Evolutionary conservation across 108 stramenopile genomes (phyloP).

Genomic region (Cylindrotheca fusiformis): DNA sequence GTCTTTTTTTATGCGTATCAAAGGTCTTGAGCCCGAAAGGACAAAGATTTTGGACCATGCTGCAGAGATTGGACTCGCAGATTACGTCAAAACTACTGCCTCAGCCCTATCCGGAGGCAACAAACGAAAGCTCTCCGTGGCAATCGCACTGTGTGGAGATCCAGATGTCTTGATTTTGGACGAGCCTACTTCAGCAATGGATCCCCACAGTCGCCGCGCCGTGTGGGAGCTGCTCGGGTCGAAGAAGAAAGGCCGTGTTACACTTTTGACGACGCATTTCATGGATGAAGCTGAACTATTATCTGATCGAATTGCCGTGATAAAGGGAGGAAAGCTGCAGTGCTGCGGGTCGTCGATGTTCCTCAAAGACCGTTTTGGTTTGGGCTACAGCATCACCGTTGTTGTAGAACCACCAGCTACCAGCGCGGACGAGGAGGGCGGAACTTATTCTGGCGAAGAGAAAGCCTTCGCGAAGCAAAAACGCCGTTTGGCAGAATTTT

Average conservation of each 20-base stretch:
- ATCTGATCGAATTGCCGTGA: slow-evolving; percentile 76
- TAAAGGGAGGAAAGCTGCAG: slow-evolving; percentile 68
- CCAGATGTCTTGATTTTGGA: slow-evolving; percentile 78
- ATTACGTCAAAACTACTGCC: slow-evolving; percentile 18
- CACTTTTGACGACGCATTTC: slow-evolving; percentile 80
- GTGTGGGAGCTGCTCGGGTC: slow-evolving; percentile 57
- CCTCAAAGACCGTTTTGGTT: slow-evolving; percentile 53
- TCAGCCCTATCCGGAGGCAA: slow-evolving; percentile 85
- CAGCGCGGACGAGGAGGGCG: neutral
- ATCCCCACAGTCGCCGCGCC: slow-evolving; percentile 48
- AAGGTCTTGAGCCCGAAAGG: slow-evolving; percentile 42
- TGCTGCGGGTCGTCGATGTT: slow-evolving; percentile 77
- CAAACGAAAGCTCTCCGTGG: slow-evolving; percentile 88
- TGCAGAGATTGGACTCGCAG: slow-evolving; percentile 53
- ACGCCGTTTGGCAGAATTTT: neutral
- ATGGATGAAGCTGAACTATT: slow-evolving; percentile 88
- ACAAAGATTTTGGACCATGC: slow-evolving; percentile 40
- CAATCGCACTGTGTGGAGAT: slow-evolving; percentile 76
- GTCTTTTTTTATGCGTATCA: slow-evolving; percentile 79
- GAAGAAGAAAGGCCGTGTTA: slow-evolving; percentile 30
- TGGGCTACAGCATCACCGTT: slow-evolving; percentile 33
- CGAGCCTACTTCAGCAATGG: slow-evolving; percentile 72
- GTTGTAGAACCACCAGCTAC: neutral
- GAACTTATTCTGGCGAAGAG: neutral
- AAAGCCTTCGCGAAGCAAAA: neutral